Evolutionary conservation across 2,329 filamentous ascomycete genomes (phyloP), one percentile per base, ranked within the genome.

Genomic region (Ophiostoma piceae): DNA sequence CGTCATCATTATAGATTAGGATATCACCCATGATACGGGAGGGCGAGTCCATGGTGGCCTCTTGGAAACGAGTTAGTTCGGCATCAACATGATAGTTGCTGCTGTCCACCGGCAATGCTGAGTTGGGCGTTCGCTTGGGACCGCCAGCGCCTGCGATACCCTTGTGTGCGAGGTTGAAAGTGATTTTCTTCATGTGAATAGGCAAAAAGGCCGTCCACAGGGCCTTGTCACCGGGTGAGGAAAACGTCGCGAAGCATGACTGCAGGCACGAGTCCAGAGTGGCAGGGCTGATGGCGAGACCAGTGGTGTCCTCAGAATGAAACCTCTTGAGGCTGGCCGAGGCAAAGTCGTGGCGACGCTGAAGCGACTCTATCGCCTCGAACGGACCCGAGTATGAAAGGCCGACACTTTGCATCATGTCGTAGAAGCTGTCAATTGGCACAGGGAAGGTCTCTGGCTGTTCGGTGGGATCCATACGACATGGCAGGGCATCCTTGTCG

Each of bases 181-280:
- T 74, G 0, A 82, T 71, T 16, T 70, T 74, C 9, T 76, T 74
- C 8, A 82, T 80, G 2, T 68, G 71, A 5, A 76, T 74, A 0
- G 81, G 81, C 0, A 82, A 75, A 70, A 82, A 82, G 0, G 79
- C 76, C 1, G 79, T 80, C 81, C 81, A 82, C 0, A 82, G 75
- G 0, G 80, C 76, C 77, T 74, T 76, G 57, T 82, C 81, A 12
- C 79, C 79, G 0, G 81, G 80, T 0, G 78, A 79, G 0, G 80
- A 76, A 32, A 80, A 79, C 0, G 80, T 76, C n/a, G 79, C 75
- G 68, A 82, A 82, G 0, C 79, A 79, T 0, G 79, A 77, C 66
- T 82, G 81, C 7, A 82, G 76, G 69, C 80, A 82, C 26, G 75
- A 76, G 66, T 82, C 81, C 9, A 82, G 74, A 0, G 78, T 80